Base-by-base conservation (phyloP, 2,329 filamentous ascomycete species). In the Penicillium freii region DNA sequence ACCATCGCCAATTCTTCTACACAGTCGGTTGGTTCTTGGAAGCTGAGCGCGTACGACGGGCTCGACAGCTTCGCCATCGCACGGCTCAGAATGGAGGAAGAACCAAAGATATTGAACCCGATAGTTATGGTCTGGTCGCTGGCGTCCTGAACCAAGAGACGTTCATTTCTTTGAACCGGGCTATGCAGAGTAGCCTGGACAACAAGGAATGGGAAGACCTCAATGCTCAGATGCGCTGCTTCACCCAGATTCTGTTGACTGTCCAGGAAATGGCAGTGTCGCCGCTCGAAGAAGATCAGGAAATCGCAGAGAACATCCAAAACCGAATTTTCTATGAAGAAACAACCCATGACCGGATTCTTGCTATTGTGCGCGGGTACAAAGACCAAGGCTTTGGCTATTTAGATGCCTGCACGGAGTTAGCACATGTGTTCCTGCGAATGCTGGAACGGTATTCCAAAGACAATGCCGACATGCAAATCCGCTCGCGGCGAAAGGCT, bases 291-390 rank as follows among this genome's bases (percentile, higher is more conserved):
- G 92, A 97, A n/a, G 91, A 99, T 64, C 89, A 96, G 70, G 94
- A 97, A 66, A 97, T 99, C 71, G 93, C 94, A 0, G 93, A 99
- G 71, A 99, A 99, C 66, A 97, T 96, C 13, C 85, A 96, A 51
- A 95, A 89, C 67, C 90, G 93, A 60, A 91, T 99, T n/a, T 99
- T 99, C 73, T 99, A 99, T 76, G 94, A 99, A 74, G 92, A 97
- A 70, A 85, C 90, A 0, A 97, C 92, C 0, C 92, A 99, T 69
- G 93, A 99, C 60, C 83, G 90, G 25, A 84, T 99, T 51, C 84
- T 93, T 31, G 84, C 87, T 58, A 89, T 97, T 52, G 81, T 93
- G 1, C 83, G 88, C 61, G 87, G 84, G n/a, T 97, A 95, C 78
- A 96, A 95, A 65, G 91, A 93, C 59, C 94, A 97, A 76, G 90